Evolutionary conservation across 352 stramenopile species (phyloP).

Genomic region (Pythium volutum): DNA sequence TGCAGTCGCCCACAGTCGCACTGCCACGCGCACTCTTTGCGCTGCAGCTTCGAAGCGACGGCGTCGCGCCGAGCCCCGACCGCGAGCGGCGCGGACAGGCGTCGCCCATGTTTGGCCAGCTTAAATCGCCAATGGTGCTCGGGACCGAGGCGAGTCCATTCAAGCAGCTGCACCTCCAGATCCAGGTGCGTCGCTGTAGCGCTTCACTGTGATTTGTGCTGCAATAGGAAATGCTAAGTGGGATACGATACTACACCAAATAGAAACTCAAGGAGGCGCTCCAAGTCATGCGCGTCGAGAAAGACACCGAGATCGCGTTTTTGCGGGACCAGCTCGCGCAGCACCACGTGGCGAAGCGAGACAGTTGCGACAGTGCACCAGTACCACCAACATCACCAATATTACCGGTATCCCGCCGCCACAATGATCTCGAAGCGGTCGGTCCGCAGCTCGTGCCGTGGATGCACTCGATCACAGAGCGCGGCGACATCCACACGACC

Average conservation of each 20-base stretch:
- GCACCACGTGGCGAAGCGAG: background rate
- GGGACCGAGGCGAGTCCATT: conserved; percentile 12
- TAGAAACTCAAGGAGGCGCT: conserved; percentile 51
- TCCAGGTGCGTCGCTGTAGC: conserved; percentile 35
- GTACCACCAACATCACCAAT: background rate
- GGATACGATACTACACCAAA: background rate
- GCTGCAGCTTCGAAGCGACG: conserved; percentile 17
- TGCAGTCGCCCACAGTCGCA: background rate
- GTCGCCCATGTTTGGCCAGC: conserved; percentile 3
- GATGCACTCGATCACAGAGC: conserved; percentile 55
- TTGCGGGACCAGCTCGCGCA: conserved; percentile 38
- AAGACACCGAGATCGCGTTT: conserved; percentile 53
- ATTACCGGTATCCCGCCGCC: background rate
- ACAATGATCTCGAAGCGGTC: background rate
- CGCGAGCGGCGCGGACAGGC: conserved; percentile 5
- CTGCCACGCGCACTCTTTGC: background rate
- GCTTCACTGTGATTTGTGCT: background rate
- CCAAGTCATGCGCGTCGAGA: conserved; percentile 47
- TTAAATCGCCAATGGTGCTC: conserved; percentile 12
- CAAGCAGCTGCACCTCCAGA: conserved; percentile 26
- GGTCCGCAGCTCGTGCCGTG: conserved; percentile 34
- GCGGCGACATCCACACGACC: conserved; percentile 36
- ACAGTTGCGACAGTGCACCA: background rate
- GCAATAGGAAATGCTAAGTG: too few relatives aligned
- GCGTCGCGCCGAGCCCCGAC: conserved; percentile 4